Conservation (phyloP, 208 protist species). For the Crithidia expoeki region DNA sequence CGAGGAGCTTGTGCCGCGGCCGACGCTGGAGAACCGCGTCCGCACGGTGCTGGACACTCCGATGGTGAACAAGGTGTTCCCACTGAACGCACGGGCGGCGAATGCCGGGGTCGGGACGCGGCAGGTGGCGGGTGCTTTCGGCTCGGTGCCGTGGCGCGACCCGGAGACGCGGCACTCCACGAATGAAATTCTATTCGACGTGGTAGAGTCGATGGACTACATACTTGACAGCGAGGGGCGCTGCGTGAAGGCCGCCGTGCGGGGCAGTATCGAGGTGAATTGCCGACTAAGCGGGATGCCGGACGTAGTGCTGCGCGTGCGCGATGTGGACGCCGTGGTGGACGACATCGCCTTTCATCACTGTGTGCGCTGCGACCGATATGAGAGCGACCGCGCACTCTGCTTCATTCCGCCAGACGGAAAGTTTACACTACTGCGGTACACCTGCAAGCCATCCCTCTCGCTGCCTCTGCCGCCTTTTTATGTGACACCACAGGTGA, state of each 20-base stretch:
- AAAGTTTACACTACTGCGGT: constrained; percentile 87
- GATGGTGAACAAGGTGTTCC: constrained; percentile 34
- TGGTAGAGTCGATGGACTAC: constrained; percentile 87
- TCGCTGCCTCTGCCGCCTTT: constrained; percentile 62
- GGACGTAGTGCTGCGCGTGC: constrained; percentile 77
- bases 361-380: constrained; percentile 79
- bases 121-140: constrained; percentile 12
- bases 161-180: constrained; percentile 61
- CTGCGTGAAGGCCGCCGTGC: constrained; percentile 60
- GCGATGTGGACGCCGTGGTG: constrained; percentile 61
- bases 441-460: constrained; percentile 63
- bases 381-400: constrained; percentile 71
- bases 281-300: constrained; percentile 91
- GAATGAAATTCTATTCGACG: constrained; percentile 94
- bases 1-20: constrained; percentile 87
- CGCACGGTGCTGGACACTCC: constrained; percentile 68
- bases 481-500: constrained; percentile 91
- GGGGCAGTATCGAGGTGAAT: constrained; percentile 80
- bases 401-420: constrained; percentile 92
- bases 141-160: constrained; percentile 82
- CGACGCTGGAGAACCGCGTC: constrained; percentile 84
- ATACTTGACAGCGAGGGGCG: constrained; percentile 82
- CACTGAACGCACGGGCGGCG: constrained; percentile 11
- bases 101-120: constrained; percentile 29
- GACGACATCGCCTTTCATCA: constrained; percentile 89